These are phyloP conservation scores for Stachybotrys chartarum DNA, from an alignment of 2,329 filamentous ascomycete species.

Conservation along the genomic window DNA sequence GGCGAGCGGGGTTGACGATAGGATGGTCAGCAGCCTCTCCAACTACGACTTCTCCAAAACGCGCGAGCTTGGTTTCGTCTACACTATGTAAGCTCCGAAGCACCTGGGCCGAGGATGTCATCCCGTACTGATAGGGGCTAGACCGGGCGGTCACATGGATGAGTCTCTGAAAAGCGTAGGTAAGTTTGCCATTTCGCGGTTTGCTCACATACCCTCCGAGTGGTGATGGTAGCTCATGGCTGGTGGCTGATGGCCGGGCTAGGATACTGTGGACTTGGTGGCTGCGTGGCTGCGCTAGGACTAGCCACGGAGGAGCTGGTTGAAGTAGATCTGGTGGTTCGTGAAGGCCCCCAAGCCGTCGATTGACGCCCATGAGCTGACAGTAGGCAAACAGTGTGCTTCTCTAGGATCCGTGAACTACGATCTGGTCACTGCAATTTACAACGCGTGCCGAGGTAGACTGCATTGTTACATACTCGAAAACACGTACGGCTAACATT, in stretches of 20 bases:
- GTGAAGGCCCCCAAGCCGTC: slow-evolving; percentile 15
- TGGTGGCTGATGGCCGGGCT: slow-evolving; percentile 10
- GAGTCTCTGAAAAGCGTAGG: slow-evolving; percentile 20
- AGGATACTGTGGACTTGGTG: slow-evolving; percentile 71
- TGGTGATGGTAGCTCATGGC: not conserved
- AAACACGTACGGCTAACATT: not conserved
- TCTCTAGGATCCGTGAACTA: slow-evolving; percentile 73
- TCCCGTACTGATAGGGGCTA: slow-evolving; percentile 7
- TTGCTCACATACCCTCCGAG: not conserved
- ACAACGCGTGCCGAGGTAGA: slow-evolving; percentile 48
- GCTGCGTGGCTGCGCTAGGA: slow-evolving; percentile 56
- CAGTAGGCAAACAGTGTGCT: slow-evolving; percentile 48
- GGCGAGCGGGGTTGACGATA: slow-evolving; percentile 57
- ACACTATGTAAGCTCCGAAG: slow-evolving; percentile 59
- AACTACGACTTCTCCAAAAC: slow-evolving; percentile 81
- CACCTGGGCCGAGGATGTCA: not conserved
- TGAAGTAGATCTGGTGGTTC: slow-evolving; percentile 66
- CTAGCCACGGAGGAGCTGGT: slow-evolving; percentile 48
- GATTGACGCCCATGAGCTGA: not conserved
- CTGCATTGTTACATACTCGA: slow-evolving; percentile 2
- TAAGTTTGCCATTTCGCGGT: slow-evolving; percentile 12
- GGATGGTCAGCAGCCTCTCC: slow-evolving; percentile 59
- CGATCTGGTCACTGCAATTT: slow-evolving; percentile 53
- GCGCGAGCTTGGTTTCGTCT: slow-evolving; percentile 67
- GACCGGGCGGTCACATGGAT: slow-evolving; percentile 26